A percentile compares a stretch with the other conserved stretches of the same genome.
Evolutionary conservation across 139 green algal genomes (phyloP).

Genomic region (Asterochloris erici): DNA sequence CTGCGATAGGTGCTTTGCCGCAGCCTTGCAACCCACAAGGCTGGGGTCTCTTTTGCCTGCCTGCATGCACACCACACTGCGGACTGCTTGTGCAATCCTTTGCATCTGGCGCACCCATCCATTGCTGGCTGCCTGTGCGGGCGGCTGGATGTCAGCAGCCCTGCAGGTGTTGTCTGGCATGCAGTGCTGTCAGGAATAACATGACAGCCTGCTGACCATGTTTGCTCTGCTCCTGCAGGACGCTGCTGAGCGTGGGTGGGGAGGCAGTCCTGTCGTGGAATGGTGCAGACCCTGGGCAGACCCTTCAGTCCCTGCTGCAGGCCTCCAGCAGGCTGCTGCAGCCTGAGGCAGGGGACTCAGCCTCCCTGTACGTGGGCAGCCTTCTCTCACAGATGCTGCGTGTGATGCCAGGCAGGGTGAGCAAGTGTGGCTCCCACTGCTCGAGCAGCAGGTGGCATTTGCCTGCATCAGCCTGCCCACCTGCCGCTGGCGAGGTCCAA

Average conservation of each 20-base stretch:
- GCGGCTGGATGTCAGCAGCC: not conserved
- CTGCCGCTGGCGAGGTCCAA: too few species aligned
- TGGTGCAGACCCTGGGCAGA: slow-evolving; percentile 7
- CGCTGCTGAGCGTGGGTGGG: slow-evolving; percentile 32
- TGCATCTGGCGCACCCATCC: too few species aligned
- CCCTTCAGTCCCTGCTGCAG: slow-evolving; percentile 29
- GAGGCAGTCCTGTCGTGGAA: slow-evolving; percentile 32
- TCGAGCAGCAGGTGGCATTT: too few species aligned
- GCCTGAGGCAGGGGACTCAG: slow-evolving; percentile 38
- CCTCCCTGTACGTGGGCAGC: slow-evolving; percentile 31
- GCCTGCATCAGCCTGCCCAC: too few species aligned
- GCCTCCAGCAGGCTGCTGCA: slow-evolving; percentile 36
- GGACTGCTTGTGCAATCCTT: too few species aligned
- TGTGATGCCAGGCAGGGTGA: slow-evolving; percentile 2
- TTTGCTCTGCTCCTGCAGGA: slow-evolving; percentile 20
- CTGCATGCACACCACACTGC: too few species aligned
- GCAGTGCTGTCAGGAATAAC: too few species aligned
- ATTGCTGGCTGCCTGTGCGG: not conserved
- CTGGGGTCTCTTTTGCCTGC: too few species aligned
- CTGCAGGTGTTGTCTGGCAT: not conserved
- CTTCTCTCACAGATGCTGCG: slow-evolving; percentile 36
- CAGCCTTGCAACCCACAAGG: too few species aligned
- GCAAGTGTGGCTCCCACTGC: too few species aligned
- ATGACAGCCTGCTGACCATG: too few species aligned
- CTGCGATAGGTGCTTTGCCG: too few species aligned